These are phyloP conservation scores for Aureoboletus auriporus DNA, from an alignment of 768 basidiomycete species.

Conservation along the genomic window DNA sequence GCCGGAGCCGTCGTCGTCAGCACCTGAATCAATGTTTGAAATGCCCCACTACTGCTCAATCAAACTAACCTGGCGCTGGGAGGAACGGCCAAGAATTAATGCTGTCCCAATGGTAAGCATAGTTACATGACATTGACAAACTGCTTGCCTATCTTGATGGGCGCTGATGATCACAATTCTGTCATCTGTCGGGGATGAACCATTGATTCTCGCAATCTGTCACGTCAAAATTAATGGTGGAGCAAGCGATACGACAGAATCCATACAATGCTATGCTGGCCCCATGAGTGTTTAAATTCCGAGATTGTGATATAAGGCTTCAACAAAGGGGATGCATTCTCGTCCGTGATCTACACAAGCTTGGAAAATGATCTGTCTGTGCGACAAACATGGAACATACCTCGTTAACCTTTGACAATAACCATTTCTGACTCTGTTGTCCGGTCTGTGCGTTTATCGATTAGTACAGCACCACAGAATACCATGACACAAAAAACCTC, in stretches of 20 bases:
- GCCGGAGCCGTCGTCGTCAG: slow-evolving; percentile 45
- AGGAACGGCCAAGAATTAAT: slow-evolving; percentile 78
- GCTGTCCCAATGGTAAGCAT: slow-evolving; percentile 30
- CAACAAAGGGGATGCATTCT: slow-evolving; percentile 56
- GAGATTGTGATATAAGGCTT: slow-evolving; percentile 54
- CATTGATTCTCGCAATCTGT: slow-evolving; percentile 75
- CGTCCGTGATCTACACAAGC: slow-evolving; percentile 51
- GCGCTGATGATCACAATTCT: slow-evolving; percentile 69
- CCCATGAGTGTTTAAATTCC: slow-evolving; percentile 81
- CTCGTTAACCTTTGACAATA: slow-evolving; percentile 62
- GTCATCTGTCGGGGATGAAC: slow-evolving; percentile 58
- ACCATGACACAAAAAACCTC: slow-evolving; percentile 42
- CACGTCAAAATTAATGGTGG: slow-evolving; percentile 1
- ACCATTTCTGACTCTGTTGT: slow-evolving; percentile 73
- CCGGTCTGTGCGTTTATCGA: slow-evolving; percentile 50
- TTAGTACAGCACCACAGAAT: slow-evolving; percentile 12
- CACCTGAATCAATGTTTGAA: slow-evolving; percentile 23
- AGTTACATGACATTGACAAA: not conserved
- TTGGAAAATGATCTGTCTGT: slow-evolving; percentile 1
- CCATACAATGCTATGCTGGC: slow-evolving; percentile 74
- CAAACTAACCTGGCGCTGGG: slow-evolving; percentile 62
- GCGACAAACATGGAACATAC: slow-evolving; percentile 30
- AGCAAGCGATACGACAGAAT: not conserved
- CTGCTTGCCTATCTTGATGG: slow-evolving; percentile 72
- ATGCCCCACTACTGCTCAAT: not conserved